Percentiles rank a stretch among this genome's conserved stretches.
Conservation (phyloP, 176 grass and related monocot species). For the Paspalum notatum region DNA sequence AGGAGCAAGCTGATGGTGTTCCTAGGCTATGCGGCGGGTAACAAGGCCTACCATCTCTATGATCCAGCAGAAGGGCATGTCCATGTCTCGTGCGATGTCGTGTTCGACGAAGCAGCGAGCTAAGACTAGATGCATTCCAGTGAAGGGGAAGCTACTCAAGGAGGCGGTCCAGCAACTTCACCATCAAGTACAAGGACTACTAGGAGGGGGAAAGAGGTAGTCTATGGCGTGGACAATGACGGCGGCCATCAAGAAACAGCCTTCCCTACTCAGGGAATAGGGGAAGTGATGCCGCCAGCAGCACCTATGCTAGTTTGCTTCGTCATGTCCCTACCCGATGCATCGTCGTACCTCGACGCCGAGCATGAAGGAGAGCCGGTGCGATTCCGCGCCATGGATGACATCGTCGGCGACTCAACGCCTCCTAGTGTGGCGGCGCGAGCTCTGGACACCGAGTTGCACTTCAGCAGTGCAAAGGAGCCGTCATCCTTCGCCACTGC, state of each 20-base stretch:
- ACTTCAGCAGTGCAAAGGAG: not conserved
- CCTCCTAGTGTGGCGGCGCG: not conserved
- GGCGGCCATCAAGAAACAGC: no score
- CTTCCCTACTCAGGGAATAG: not conserved
- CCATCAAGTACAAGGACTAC: no score
- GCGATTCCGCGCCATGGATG: not conserved
- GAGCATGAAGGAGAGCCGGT: not conserved
- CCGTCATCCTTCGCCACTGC: not conserved
- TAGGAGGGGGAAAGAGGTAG: no score
- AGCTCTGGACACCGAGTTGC: not conserved
- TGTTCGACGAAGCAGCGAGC: no score
- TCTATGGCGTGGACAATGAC: no score
- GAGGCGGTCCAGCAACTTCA: not conserved
- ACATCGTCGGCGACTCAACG: not conserved
- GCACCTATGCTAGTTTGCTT: accelerated
- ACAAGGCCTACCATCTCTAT: no score
- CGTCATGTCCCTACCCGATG: not conserved
- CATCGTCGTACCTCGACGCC: not conserved
- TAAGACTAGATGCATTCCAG: no score
- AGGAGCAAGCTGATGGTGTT: not conserved
- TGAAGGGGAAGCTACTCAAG: not conserved
- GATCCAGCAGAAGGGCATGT: no score
- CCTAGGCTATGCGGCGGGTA: not conserved
- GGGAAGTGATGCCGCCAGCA: no score
- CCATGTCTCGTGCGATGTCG: no score